A percentile compares a stretch with the other conserved stretches of the same genome.
phyloP scores from a whole-genome alignment of 1,139 yeast genomes.

The Candida tropicalis region DNA sequence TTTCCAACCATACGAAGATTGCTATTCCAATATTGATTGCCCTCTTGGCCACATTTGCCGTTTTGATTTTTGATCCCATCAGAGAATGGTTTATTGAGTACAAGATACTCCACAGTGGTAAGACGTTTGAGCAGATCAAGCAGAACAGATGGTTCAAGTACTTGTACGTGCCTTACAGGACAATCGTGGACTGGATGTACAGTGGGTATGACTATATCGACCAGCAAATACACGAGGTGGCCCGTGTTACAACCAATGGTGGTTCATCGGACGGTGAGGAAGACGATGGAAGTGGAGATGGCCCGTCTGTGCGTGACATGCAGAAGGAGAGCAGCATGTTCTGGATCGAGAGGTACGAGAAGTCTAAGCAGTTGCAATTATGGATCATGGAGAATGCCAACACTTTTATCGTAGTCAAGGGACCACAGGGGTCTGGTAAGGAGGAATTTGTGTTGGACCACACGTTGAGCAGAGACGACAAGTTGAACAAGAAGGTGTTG shows the following conservation, averaged over 20 bases:
- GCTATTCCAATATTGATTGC: conserved; percentile 61
- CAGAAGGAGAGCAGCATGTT: conserved; percentile 35
- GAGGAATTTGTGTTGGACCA: conserved; percentile 75
- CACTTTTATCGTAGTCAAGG: conserved; percentile 85
- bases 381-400: conserved; percentile 83
- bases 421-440: conserved; percentile 95
- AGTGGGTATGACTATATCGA: conserved; percentile 33
- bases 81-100: conserved; percentile 78
- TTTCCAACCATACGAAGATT: conserved; percentile 79
- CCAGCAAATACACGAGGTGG: conserved; percentile 21
- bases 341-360: conserved; percentile 74
- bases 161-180: conserved; percentile 30
- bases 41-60: conserved; percentile 70
- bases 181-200: conserved; percentile 28
- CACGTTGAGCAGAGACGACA: conserved; percentile 52
- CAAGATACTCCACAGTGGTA: conserved; percentile 56
- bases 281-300: conserved; percentile 8
- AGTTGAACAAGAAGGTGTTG: conserved; percentile 56
- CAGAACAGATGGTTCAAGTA: conserved; percentile 33
- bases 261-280: conserved; percentile 6
- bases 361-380: conserved; percentile 66
- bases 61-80: conserved; percentile 87
- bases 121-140: conserved; percentile 33
- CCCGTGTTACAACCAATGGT: conserved; percentile 19
- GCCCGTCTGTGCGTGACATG: conserved; percentile 10